Base-by-base conservation (phyloP, 2,329 filamentous ascomycete species). In the Aspergillus luchuensis region DNA sequence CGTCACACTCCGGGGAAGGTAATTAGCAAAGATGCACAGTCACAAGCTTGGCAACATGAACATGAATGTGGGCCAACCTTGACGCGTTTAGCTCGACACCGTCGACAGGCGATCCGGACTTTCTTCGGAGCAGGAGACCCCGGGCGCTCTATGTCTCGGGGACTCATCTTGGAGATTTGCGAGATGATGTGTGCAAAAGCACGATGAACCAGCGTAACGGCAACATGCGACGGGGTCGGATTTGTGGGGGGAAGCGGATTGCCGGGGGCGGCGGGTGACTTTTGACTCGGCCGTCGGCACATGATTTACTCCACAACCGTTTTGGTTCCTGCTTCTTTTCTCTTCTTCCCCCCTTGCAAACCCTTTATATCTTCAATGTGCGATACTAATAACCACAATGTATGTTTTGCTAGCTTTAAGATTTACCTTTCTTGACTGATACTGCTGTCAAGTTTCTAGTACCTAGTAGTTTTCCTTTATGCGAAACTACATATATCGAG, bases 31-130 rank as follows among this genome's bases (percentile, higher is more conserved):
- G n/a, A 53, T 15, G 19, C 25, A 4, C 23, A 41, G 19, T 50
- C 13, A 7, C 15, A 8, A 11, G 39, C 15, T 55, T 47, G 36
- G 23, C 17, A 21, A 4, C 28, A 39, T 21, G 17, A 21, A 15
- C 10, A 39, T 21, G 17, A 21, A 15, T 2, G 38, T 15, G 33
- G 41, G 49, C 53, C 55, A 59, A 75, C 75, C 71, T 78, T 78
- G 41, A 78, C 72, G 30, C 74, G 72, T 48, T 76, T 72, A 3
- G 65, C 62, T 36, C 77, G 71, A 62, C 76, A 79, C 53, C 76
- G 70, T 19, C 69, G 71, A 59, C 76, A 78, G 4, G 77, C 76
- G 28, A 77, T 63, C 3, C 75, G 74, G 47, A 78, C 75, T 49
- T 79, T 78, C 55, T 74, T 75, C 1, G 70, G 65, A 11, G 65